Base-by-base conservation (phyloP, 495 filamentous ascomycete species). In the Cetradonia linearis region DNA sequence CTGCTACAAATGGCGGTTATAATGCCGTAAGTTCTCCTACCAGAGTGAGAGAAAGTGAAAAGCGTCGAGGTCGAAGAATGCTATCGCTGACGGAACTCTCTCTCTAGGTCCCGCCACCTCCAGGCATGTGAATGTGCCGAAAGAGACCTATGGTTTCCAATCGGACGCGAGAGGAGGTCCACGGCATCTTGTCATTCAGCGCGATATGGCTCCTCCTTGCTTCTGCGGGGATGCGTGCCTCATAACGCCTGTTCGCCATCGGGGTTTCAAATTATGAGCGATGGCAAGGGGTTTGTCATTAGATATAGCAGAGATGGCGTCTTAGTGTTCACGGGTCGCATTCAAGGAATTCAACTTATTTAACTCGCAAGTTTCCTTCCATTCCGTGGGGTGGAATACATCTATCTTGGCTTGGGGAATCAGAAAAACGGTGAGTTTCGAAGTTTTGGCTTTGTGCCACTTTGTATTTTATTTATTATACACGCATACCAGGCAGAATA, bases 1-100 rank as follows among this genome's bases (percentile, higher is more conserved):
- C 84, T 30, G 74, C 81, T 10, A 77, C 81, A 54, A 73, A 76
- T 40, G 75, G 77, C 55, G 73, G 84, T 33, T 91, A 89, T 74
- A 86, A 77, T 68, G 79, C 84, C 66, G 88, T 91, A 75, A 66
- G 79, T 74, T 44, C 38, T 46, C 23, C 16, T 16, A 53, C 27
- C 10, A 11, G 20, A 16, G 16, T 36, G 5, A 1, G 1, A 13
- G 8, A 20, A 20, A 1, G 4, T 1, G 10, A 28, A 46, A 11
- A 16, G 9, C 11, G 9, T 16, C 16, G 50, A 13, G 25, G 38
- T 25, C 14, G 1, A 61, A 11, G 37, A 11, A 42, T 30, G 31
- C 56, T 38, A 28, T 31, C 42, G 40, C 61, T 68, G 54, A 68
- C 57, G 36, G 30, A 0, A 5, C 0, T 14, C 31, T 16, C n/a